Evolutionary conservation across 1,139 yeast genomes (phyloP), one percentile per base, ranked within the genome.

Genomic region (Eremothecium gossypii): DNA sequence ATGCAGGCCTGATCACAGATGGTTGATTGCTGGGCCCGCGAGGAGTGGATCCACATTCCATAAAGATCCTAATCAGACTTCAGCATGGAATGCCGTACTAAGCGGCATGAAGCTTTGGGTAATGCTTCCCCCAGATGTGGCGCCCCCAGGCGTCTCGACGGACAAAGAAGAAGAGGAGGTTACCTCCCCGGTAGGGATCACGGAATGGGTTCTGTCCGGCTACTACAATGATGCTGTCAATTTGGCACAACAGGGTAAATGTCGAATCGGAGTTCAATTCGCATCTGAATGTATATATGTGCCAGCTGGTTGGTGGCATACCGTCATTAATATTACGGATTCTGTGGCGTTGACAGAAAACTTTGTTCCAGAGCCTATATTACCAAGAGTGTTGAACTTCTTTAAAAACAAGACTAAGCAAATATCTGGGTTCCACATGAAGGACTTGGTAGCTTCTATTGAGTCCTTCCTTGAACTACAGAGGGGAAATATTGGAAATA

Each of bases 291-390:
- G 86, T 50, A 74, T 86, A 73, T 77, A 83, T 57, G 96, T 87
- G 4, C 96, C 96, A 2, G 73, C 89, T 14, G 94, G 95, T 1
- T 87, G 96, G 96, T 87, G 96, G 96, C 96, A 87, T 65, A 69
- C 79, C 33, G 96, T 87, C 23, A 83, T 86, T 20, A 87, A 87
- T 54, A 58, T 87, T 23, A 86, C 82, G 47, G 89, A 83, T 54
- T 71, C 81, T 12, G 80, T 83, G 33, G 89, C 95, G 0, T 64
- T 86, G 53, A 87, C 96, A 0, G 94, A 85, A 50, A 87, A 87
- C 58, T 87, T 86, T 61, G 91, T 85, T 5, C 94, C 96, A 0
- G 58, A 58, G 33, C 69, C 74, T 31, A 74, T 76, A 41, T 66
- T 83, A 26, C 68, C 75, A 14, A 67, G 71, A 34, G 93, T 79